Evolutionary conservation across 1,284 basidiomycete genomes (phyloP).

Genomic region (Sanghuangporus sanghuang): DNA sequence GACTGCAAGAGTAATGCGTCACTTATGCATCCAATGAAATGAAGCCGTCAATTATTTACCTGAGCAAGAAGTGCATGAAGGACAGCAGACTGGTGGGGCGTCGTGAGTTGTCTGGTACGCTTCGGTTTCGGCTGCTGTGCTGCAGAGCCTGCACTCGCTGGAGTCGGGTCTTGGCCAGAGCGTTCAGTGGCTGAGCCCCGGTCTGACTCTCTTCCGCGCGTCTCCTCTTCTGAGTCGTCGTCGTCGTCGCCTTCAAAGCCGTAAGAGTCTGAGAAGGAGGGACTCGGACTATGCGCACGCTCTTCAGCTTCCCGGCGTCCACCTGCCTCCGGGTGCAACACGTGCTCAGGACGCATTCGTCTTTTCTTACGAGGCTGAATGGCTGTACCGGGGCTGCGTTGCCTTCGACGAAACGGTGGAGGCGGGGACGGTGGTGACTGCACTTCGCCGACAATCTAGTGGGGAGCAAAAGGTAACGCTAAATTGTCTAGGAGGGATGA

Average conservation of each 20-base stretch:
- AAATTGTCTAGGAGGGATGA: not conserved
- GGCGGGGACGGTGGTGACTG: conserved; percentile 6
- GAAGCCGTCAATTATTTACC: conserved; percentile 36
- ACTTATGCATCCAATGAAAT: not conserved
- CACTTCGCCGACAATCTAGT: conserved; percentile 2
- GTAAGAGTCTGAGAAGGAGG: conserved; percentile 8
- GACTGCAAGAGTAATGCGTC: conserved; percentile 42
- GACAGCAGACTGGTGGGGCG: conserved; percentile 77
- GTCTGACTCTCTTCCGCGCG: not conserved
- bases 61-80: conserved; percentile 75
- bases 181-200: not conserved
- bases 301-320: not conserved
- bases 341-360: conserved; percentile 11
- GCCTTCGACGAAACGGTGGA: conserved; percentile 9
- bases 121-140: conserved; percentile 64
- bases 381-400: conserved; percentile 13
- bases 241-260: conserved; percentile 7
- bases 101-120: conserved; percentile 64
- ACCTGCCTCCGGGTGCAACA: not conserved
- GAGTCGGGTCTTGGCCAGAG: not conserved
- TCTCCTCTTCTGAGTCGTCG: conserved; percentile 7
- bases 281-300: conserved; percentile 8
- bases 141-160: conserved; percentile 24
- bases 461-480: not conserved
- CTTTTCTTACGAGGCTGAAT: conserved; percentile 8